phyloP scores from a whole-genome alignment of 2,329 filamentous ascomycete genomes.

The Sporothrix pallida region DNA sequence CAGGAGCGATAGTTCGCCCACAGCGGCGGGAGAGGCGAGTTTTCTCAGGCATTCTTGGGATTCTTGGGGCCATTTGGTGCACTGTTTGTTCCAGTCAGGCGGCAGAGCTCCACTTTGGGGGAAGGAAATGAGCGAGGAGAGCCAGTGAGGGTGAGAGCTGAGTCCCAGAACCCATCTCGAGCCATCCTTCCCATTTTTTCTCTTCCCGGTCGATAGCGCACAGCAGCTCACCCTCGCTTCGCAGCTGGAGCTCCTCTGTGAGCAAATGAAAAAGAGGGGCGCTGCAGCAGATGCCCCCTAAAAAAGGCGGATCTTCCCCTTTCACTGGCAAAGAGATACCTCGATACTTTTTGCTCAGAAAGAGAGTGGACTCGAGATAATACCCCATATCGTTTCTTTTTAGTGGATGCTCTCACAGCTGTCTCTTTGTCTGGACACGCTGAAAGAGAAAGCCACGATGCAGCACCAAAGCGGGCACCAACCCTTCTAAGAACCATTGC shows the following conservation, averaged over 20 bases:
- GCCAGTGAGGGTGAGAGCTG: background rate
- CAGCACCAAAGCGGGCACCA: constrained; percentile 17
- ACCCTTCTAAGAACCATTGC: constrained; percentile 32
- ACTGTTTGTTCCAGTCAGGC: background rate
- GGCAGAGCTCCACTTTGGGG: constrained; percentile 9
- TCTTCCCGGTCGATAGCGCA: constrained; percentile 13
- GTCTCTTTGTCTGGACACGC: background rate
- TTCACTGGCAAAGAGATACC: no score
- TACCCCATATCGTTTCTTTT: background rate
- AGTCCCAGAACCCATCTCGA: background rate
- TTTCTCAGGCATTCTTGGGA: background rate
- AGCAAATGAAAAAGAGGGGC: constrained; percentile 7
- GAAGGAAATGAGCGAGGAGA: background rate
- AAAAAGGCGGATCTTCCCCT: no score
- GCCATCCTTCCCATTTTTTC: background rate
- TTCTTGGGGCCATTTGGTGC: background rate
- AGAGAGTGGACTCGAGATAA: background rate
- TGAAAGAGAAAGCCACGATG: background rate
- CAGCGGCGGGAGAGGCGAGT: constrained; percentile 20
- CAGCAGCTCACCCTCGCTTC: constrained; percentile 11
- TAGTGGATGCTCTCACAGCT: background rate
- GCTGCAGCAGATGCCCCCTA: background rate
- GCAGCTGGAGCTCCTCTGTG: background rate
- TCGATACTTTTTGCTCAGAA: background rate
- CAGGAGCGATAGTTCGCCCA: constrained; percentile 25